These are phyloP conservation scores for Tuber borchii DNA, from an alignment of 495 filamentous ascomycete genomes.

Conservation along the genomic window DNA sequence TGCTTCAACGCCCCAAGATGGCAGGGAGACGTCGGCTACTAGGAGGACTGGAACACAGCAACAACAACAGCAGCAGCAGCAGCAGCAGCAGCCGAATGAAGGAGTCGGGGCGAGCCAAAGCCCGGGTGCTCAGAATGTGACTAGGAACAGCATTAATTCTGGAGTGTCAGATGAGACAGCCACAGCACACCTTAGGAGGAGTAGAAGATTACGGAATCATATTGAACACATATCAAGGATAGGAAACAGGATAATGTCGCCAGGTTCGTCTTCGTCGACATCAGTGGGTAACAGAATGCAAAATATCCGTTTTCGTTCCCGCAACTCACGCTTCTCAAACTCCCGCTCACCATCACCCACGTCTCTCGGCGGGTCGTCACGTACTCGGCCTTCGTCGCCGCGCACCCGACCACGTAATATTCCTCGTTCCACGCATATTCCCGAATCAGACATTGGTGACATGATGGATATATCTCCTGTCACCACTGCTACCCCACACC, in stretches of 20 bases:
- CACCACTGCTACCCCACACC: conserved; percentile 32
- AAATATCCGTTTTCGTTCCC: conserved; percentile 49
- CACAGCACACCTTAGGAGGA: conserved; percentile 34
- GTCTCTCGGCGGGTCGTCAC: conserved; percentile 31
- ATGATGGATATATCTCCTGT: conserved; percentile 41
- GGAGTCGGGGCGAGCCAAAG: conserved; percentile 19
- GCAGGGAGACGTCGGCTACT: conserved; percentile 33
- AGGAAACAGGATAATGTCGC: conserved; percentile 31
- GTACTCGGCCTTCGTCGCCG: conserved; percentile 25
- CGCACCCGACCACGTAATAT: conserved; percentile 37
- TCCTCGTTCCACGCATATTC: conserved; percentile 35
- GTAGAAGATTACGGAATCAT: conserved; percentile 36
- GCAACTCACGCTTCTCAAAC: conserved; percentile 26
- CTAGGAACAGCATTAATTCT: conserved; percentile 18
- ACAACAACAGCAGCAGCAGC: conserved; percentile 6
- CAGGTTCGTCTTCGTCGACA: conserved; percentile 22
- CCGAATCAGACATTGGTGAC: conserved; percentile 28
- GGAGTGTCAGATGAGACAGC: conserved; percentile 26
- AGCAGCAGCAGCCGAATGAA: neutral
- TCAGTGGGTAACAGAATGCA: conserved; percentile 47
- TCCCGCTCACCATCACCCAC: conserved; percentile 40
- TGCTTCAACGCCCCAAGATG: conserved; percentile 42
- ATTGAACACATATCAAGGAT: conserved; percentile 38
- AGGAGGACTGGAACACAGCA: conserved; percentile 22
- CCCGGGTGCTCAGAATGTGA: conserved; percentile 19